Evolutionary conservation across 305 asterid species (phyloP).

Genomic region (Lippia alba): DNA sequence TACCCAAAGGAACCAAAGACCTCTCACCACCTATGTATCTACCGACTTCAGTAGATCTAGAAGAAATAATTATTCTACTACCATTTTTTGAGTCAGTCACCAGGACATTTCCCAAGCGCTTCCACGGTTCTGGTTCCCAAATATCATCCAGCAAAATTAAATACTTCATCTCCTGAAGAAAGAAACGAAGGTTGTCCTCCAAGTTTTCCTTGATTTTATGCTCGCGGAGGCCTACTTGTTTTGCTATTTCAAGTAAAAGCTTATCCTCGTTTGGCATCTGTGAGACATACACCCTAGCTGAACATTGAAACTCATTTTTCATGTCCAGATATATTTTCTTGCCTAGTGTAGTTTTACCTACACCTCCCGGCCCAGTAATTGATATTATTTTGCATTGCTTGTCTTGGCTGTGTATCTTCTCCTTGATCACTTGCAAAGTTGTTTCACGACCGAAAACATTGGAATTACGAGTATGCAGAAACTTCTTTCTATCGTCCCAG

Average conservation of each 20-base stretch:
- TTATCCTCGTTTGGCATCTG: conserved; percentile 16
- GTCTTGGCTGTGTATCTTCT: not conserved
- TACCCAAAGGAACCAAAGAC: conserved; percentile 14
- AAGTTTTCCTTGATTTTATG: conserved; percentile 4
- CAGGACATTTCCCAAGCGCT: conserved; percentile 5
- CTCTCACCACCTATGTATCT: conserved; percentile 19
- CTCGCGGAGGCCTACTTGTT: conserved; percentile 27
- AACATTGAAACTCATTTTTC: conserved; percentile 10
- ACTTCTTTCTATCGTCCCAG: conserved; percentile 8
- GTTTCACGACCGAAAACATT: conserved; percentile 25
- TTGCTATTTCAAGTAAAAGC: conserved; percentile 30
- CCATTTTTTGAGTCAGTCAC: conserved; percentile 15
- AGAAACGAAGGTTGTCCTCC: not conserved
- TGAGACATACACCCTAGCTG: conserved; percentile 29
- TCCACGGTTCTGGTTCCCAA: conserved; percentile 29
- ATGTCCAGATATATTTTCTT: conserved; percentile 7
- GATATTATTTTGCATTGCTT: conserved; percentile 9
- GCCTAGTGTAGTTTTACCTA: conserved; percentile 32
- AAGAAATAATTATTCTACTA: conserved; percentile 32
- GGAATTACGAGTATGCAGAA: conserved; percentile 19
- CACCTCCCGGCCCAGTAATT: conserved; percentile 25
- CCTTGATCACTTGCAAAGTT: not conserved
- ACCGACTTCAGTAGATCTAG: conserved; percentile 10
- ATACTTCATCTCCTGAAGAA: conserved; percentile 17
- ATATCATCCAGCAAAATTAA: conserved; percentile 34